These are phyloP conservation scores for Carex arenaria DNA, from an alignment of 202 grass and related monocot species.

Conservation along the genomic window DNA sequence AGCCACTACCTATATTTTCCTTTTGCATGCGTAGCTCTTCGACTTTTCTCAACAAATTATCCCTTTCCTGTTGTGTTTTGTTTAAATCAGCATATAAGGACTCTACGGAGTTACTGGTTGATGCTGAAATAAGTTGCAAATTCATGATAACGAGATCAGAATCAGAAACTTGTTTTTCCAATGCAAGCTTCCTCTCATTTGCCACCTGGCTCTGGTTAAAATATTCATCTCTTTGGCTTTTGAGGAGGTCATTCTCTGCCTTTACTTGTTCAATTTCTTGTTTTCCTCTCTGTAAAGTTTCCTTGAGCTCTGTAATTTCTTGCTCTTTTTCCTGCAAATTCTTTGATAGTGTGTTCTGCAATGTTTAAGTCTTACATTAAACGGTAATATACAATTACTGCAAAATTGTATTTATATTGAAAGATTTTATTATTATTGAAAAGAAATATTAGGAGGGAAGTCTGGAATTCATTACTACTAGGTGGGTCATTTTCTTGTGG, in stretches of 20 bases:
- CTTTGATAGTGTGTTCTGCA: constrained; percentile 27
- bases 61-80: too few species aligned
- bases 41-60: too few species aligned
- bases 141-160: too few species aligned
- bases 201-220: constrained; percentile 9
- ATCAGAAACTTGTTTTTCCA: too few species aligned
- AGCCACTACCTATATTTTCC: constrained; percentile 1
- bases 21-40: constrained; percentile 14
- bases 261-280: constrained; percentile 38
- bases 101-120: too few species aligned
- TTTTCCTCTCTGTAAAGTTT: constrained; percentile 15
- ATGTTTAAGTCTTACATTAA: not conserved
- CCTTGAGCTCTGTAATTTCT: constrained; percentile 24
- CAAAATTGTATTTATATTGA: not conserved
- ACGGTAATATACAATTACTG: not conserved
- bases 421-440: not conserved
- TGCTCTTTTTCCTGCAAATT: constrained; percentile 23
- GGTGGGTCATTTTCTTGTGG: constrained; percentile 24
- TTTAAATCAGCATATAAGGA: too few species aligned
- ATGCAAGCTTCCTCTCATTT: too few species aligned
- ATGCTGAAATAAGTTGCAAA: too few species aligned
- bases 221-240: constrained; percentile 12
- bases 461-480: constrained; percentile 16
- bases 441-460: not conserved
- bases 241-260: constrained; percentile 39